These are phyloP conservation scores for Penicillium odoratum DNA, from an alignment of 495 filamentous ascomycete species.

Conservation along the genomic window DNA sequence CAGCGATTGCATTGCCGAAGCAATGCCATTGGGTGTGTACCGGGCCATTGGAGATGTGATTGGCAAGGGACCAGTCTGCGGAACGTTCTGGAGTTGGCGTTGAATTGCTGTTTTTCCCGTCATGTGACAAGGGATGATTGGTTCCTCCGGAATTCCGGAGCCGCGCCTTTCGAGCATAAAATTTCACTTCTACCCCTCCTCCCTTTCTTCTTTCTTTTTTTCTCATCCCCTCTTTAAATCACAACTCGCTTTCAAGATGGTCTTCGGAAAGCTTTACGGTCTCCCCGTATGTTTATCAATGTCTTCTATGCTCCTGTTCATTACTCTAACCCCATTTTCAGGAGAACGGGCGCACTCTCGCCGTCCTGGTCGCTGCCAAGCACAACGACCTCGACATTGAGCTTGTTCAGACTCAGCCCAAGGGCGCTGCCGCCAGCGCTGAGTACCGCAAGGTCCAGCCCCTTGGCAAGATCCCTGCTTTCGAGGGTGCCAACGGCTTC, in stretches of 20 bases:
- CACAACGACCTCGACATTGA: constrained; percentile 91
- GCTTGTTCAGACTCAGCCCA: constrained; percentile 64
- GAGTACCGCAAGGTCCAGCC: constrained; percentile 86
- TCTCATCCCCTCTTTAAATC: constrained; percentile 25
- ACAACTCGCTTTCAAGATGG: constrained; percentile 58
- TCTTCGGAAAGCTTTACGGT: constrained; percentile 96
- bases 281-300: constrained; percentile 58
- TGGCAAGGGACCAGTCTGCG: constrained; percentile 4
- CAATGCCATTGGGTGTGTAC: constrained; percentile 38
- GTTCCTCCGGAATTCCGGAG: constrained; percentile 36
- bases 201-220: constrained; percentile 31
- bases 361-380: constrained; percentile 89
- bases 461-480: constrained; percentile 88
- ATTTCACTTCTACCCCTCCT: constrained; percentile 37
- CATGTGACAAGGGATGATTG: constrained; percentile 31
- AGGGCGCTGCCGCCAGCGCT: constrained; percentile 41
- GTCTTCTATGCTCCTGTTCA: not conserved
- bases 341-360: constrained; percentile 87
- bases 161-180: constrained; percentile 36
- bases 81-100: not conserved
- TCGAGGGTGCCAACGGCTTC: constrained; percentile 91
- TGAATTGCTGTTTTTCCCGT: constrained; percentile 26
- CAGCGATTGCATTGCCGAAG: constrained; percentile 41
- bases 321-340: constrained; percentile 38
- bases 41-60: constrained; percentile 34